Evolutionary conservation across 495 filamentous ascomycete species (phyloP), one percentile per base, ranked within the genome.

Genomic region (Penicillium coffeae): DNA sequence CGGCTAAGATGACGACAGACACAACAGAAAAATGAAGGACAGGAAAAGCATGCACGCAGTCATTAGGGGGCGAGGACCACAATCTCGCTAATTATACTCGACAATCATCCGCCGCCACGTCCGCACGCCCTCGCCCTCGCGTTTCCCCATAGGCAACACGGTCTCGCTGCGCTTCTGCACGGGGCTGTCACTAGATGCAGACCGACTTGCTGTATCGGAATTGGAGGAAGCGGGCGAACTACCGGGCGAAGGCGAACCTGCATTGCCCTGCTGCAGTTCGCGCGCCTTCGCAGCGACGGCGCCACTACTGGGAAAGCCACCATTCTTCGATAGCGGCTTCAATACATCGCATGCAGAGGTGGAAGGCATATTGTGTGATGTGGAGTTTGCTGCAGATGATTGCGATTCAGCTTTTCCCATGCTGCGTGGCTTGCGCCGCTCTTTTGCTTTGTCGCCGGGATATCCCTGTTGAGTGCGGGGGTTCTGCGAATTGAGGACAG

Each of bases 341-440:
- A 73, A 44, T 30, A 71, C 56, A 58, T 70, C 66, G 42, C 60
- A 64, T n/a, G 70, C 66, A 12, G 70, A 66, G 39, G 41, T 50
- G 20, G 22, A 39, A 19, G 44, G 54, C n/a, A n/a, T n/a, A n/a
- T 21, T 45, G 42, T 38, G 32, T 27, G 33, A 46, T 54, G 25
- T 4, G 15, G 53, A 38, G 41, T 42, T 18, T 37, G 16, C n/a
- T n/a, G 45, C 25, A 39, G 19, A 32, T 35, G 21, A 2, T 22
- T 37, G 14, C 45, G 25, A 30, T 4, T 30, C 25, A 5, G 25
- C 52, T 13, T 61, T 64, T 44, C 56, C 60, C 58, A 62, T 64
- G 16, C 13, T 34, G 50, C 25, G 43, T 5, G 37, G 41, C 9
- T 33, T 21, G 19, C 9, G 16, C 19, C 44, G 36, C 44, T 21